Percentiles rank a stretch among this genome's conserved stretches.
These are phyloP conservation scores for Melaleuca quinquenervia DNA, from an alignment of 345 rosid genomes.

Conservation along the genomic window DNA sequence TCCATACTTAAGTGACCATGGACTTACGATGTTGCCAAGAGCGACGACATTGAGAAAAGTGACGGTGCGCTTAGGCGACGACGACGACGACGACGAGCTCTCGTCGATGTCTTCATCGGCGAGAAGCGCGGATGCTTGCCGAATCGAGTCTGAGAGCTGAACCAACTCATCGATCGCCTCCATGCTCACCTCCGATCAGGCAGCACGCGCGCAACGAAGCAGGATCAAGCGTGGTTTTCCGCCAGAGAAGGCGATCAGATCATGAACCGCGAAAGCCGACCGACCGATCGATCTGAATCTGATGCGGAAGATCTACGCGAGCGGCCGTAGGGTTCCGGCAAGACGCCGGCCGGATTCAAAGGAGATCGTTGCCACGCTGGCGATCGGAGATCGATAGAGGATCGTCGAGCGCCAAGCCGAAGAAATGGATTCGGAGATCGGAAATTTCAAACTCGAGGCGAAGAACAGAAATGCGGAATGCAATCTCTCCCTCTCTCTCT, in stretches of 20 bases:
- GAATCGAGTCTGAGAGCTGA: conserved; percentile 78
- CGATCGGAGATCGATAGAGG: neutral
- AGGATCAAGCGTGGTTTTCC: neutral
- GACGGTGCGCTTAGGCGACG: conserved; percentile 41
- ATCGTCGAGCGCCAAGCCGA: neutral
- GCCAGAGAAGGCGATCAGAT: neutral
- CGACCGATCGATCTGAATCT: neutral
- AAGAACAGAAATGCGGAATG: neutral
- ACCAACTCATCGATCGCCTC: conserved; percentile 88
- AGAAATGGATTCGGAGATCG: neutral
- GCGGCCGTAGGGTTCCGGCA: neutral
- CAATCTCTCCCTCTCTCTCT: neutral
- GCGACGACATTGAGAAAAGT: conserved; percentile 83
- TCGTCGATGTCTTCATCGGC: conserved; percentile 94
- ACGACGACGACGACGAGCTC: conserved; percentile 28
- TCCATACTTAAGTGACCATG: neutral
- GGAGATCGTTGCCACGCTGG: neutral
- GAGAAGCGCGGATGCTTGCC: conserved; percentile 64
- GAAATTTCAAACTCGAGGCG: neutral
- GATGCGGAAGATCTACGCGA: neutral
- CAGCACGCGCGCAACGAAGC: neutral
- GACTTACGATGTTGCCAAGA: conserved; percentile 89
- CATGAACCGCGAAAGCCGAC: neutral
- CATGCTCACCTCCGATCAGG: conserved; percentile 15
- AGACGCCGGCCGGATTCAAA: neutral